A percentile compares a stretch with the other conserved stretches of the same genome.
Evolutionary conservation across 257 asterid genomes (phyloP).

Genomic region (Plantago major): DNA sequence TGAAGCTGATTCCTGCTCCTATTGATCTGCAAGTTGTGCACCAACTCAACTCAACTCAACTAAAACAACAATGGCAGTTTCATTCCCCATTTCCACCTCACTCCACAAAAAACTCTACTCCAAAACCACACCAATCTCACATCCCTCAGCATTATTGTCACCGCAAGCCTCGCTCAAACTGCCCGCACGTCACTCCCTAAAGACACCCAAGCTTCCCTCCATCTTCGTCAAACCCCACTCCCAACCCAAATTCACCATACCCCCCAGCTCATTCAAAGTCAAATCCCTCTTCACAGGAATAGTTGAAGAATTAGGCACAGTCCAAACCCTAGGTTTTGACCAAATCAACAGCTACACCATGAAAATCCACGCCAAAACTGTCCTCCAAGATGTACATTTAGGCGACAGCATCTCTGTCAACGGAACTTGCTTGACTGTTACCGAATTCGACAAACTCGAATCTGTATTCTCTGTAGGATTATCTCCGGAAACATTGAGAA

Average conservation of each 20-base stretch:
- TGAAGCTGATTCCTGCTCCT: too few relatives aligned
- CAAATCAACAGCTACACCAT: conserved; percentile 53
- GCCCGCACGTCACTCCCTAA: conserved; percentile 21
- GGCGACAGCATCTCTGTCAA: conserved; percentile 94
- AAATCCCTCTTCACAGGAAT: conserved; percentile 82
- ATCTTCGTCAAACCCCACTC: conserved; percentile 36
- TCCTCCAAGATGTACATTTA: conserved; percentile 65
- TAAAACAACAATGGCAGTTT: too few relatives aligned
- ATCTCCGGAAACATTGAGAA: conserved; percentile 78
- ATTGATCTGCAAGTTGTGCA: too few relatives aligned
- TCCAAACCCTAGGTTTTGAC: conserved; percentile 55
- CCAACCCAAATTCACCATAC: conserved; percentile 17
- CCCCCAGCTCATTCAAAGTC: conserved; percentile 16
- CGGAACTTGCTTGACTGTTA: conserved; percentile 80
- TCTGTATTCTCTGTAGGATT: conserved; percentile 66
- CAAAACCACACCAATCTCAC: too few relatives aligned
- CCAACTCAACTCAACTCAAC: too few relatives aligned
- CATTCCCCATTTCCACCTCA: too few relatives aligned
- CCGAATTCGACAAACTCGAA: conserved; percentile 37
- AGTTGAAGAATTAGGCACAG: conserved; percentile 78
- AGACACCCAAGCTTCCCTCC: conserved; percentile 35
- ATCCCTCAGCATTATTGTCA: too few relatives aligned
- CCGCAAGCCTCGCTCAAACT: conserved; percentile 17
- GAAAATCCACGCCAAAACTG: conserved; percentile 49
- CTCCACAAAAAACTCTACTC: too few relatives aligned